These are phyloP conservation scores for Quercus bicolor DNA, from an alignment of 306 rosid genomes.

Conservation along the genomic window DNA sequence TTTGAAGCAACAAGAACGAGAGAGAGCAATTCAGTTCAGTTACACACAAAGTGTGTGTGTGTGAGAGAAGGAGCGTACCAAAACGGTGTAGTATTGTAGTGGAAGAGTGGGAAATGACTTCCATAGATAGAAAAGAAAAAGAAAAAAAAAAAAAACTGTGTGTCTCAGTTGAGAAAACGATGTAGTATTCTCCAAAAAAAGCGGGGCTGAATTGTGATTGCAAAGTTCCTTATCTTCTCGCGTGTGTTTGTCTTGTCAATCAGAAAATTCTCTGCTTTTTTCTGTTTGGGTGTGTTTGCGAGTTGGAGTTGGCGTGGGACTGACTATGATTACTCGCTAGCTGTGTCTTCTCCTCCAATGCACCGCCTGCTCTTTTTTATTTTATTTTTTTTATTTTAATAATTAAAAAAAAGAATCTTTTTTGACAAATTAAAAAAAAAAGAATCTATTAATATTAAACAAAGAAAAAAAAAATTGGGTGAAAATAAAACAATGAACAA, in stretches of 20 bases:
- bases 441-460: too few relatives aligned
- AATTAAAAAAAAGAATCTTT: too few relatives aligned
- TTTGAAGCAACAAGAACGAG: background rate
- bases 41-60: background rate
- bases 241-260: background rate
- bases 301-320: background rate
- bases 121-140: background rate
- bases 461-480: too few relatives aligned
- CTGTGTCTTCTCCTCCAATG: background rate
- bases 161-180: background rate
- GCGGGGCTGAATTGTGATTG: background rate
- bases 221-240: background rate
- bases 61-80: conserved; percentile 2
- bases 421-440: too few relatives aligned
- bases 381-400: too few relatives aligned
- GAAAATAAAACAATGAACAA: too few relatives aligned
- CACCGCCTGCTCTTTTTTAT: background rate
- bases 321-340: background rate
- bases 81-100: background rate
- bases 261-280: too few relatives aligned
- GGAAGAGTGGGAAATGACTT: background rate
- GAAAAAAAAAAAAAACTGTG: too few relatives aligned
- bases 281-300: background rate
- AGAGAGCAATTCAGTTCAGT: background rate
- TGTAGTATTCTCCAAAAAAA: background rate